A percentile compares a stretch with the other conserved stretches of the same genome.
These are phyloP conservation scores for Parsonsia alboflavescens DNA, from an alignment of 257 asterid genomes.

Conservation along the genomic window DNA sequence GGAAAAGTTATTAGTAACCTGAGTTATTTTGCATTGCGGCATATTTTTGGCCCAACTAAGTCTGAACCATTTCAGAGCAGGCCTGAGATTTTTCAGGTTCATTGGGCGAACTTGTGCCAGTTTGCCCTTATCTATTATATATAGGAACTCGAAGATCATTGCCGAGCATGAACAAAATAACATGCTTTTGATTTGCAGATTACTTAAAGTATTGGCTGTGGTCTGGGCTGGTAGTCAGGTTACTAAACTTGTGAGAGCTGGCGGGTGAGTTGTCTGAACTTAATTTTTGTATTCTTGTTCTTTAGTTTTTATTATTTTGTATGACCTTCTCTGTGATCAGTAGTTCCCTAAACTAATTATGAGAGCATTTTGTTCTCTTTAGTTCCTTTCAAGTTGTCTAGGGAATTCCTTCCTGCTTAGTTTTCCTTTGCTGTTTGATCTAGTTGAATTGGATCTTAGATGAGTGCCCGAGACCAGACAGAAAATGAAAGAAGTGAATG, in stretches of 20 bases:
- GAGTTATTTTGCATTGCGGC: neutral
- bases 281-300: neutral
- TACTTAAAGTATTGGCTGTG: constrained; percentile 86
- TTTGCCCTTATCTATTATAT: neutral
- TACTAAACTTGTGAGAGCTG: constrained; percentile 86
- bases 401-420: neutral
- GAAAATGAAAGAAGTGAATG: neutral
- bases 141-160: neutral
- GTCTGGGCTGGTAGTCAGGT: constrained; percentile 99
- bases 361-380: neutral
- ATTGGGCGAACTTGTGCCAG: neutral
- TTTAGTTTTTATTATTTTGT: neutral
- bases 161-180: neutral
- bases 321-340: neutral
- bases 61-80: neutral
- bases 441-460: neutral
- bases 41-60: neutral
- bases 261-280: constrained; percentile 57
- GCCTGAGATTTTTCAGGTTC: neutral
- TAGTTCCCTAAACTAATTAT: neutral
- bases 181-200: constrained; percentile 43
- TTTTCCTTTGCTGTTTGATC: neutral
- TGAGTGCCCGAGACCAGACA: neutral
- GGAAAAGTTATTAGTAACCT: neutral
- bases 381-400: neutral